Percentiles rank a stretch among this genome's conserved stretches.
Evolutionary conservation across 768 basidiomycete genomes (phyloP).

Genomic region (Exidia glandulosa): DNA sequence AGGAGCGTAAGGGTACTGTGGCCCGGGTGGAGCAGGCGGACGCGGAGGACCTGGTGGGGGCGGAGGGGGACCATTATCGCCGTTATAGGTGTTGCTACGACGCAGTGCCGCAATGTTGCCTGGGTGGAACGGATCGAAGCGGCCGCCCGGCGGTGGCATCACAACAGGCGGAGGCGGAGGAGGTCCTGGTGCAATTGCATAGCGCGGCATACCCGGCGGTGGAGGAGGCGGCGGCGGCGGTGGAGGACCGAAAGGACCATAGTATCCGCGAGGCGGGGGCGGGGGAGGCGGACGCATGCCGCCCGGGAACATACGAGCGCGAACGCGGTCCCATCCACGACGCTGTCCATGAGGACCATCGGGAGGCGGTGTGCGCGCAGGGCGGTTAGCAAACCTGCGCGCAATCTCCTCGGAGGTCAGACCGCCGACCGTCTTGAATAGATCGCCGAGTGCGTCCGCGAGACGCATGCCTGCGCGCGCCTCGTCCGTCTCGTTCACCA

Average conservation of each 20-base stretch:
- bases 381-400: neutral
- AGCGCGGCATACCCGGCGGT: neutral
- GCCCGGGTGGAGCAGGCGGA: neutral
- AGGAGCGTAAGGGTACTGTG: too few relatives aligned
- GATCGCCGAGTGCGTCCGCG: neutral
- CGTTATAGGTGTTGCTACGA: neutral
- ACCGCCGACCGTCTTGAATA: conserved; percentile 1
- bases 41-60: neutral
- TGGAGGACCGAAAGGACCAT: neutral
- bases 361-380: neutral
- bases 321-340: neutral
- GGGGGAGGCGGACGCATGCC: neutral
- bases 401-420: neutral
- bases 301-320: neutral
- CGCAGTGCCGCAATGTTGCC: neutral
- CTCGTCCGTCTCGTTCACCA: neutral
- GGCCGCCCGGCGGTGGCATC: neutral
- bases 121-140: neutral
- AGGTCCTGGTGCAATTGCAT: neutral
- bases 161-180: too few relatives aligned
- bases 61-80: neutral
- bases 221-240: conserved; percentile 3
- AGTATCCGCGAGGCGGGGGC: neutral
- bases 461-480: conserved; percentile 1
- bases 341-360: neutral